phyloP scores from a whole-genome alignment of 2,329 filamentous ascomycete species.

The Phaeosphaeria sp. region DNA sequence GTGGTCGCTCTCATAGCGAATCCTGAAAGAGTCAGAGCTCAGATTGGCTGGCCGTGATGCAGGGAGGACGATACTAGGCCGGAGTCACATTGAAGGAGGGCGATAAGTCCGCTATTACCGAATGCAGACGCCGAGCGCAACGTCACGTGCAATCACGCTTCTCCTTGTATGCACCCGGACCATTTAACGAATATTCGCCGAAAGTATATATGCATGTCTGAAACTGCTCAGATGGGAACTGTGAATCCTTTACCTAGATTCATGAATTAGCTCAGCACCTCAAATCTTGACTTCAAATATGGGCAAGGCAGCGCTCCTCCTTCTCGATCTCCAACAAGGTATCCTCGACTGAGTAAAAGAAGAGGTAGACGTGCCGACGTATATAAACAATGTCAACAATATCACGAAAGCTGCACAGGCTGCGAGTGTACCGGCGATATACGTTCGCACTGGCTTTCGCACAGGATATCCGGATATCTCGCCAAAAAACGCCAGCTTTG shows the following conservation, averaged over 20 bases:
- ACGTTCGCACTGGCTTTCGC: not conserved
- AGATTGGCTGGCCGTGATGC: not conserved
- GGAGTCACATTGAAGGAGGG: not conserved
- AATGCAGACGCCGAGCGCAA: not conserved
- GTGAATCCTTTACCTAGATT: no score
- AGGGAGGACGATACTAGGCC: not conserved
- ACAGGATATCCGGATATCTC: not conserved
- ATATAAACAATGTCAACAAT: not conserved
- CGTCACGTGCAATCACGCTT: not conserved
- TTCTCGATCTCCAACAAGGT: not conserved
- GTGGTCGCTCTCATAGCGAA: not conserved
- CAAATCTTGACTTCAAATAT: not conserved
- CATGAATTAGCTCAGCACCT: not conserved
- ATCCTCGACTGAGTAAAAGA: not conserved
- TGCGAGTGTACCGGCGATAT: not conserved
- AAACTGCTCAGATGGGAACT: no score
- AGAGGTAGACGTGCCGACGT: not conserved
- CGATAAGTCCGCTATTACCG: not conserved
- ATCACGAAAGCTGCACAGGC: not conserved
- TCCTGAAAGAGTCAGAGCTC: no score
- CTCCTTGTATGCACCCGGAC: no score
- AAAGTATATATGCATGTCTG: no score
- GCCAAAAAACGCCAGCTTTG: not conserved
- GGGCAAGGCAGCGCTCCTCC: not conserved
- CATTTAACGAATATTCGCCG: no score